Evolutionary conservation across 495 filamentous ascomycete species (phyloP).

Genomic region (Cetradonia linearis): DNA sequence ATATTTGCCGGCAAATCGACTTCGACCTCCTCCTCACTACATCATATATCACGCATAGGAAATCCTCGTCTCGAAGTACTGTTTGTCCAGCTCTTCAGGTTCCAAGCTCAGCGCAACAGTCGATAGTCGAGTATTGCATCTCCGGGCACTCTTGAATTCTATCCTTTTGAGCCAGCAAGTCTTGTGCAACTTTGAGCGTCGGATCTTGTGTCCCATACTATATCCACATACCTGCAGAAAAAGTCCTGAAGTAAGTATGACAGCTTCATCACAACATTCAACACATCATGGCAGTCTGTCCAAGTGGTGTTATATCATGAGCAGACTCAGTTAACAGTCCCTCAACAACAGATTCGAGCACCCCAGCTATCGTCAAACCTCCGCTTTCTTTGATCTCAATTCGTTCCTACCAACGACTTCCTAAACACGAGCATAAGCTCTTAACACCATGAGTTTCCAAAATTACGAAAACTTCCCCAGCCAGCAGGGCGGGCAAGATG

Average conservation of each 20-base stretch:
- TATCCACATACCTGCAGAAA: not conserved
- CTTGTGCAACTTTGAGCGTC: conserved; percentile 14
- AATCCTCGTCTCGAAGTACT: not conserved
- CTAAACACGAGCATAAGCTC: conserved; percentile 12
- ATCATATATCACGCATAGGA: not conserved
- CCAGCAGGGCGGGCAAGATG: conserved; percentile 43
- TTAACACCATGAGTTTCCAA: conserved; percentile 43
- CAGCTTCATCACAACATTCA: not conserved
- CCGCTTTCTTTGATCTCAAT: not conserved
- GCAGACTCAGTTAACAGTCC: not conserved
- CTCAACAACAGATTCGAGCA: not conserved
- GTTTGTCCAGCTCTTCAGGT: conserved; percentile 1
- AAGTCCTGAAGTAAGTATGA: conserved; percentile 3
- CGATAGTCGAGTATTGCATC: conserved; percentile 7
- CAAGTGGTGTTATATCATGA: not conserved
- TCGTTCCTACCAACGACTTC: conserved; percentile 16
- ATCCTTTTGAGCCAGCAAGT: conserved; percentile 7
- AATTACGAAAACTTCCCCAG: conserved; percentile 49
- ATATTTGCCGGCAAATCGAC: conserved; percentile 8
- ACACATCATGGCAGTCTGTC: not conserved
- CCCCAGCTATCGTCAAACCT: not conserved
- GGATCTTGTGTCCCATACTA: conserved; percentile 8
- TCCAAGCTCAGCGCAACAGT: conserved; percentile 10
- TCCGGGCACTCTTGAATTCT: conserved; percentile 9
- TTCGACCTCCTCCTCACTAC: not conserved